Evolutionary conservation across 2,329 filamentous ascomycete species (phyloP), one percentile per base, ranked within the genome.

Genomic region (Incumbomyces lentus): DNA sequence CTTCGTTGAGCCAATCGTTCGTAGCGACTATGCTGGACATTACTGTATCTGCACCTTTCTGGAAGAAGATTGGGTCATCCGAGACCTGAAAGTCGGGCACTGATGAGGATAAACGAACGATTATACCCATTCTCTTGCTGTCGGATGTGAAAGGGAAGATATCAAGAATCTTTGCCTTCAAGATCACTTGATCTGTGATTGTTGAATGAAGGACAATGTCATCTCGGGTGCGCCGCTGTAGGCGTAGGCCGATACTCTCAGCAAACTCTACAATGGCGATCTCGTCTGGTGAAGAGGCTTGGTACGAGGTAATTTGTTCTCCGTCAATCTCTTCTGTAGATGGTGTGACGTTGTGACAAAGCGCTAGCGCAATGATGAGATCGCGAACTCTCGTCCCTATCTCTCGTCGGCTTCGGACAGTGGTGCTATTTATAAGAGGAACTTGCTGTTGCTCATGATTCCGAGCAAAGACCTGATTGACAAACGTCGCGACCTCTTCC

Each of bases 1-100:
- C 92, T 64, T 98, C 92, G 56, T 98, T 92, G 0, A 98, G 79
- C 93, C 92, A 98, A 68, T 98, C 92, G 60, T 96, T 98, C 14
- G 89, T 80, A 6, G 84, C 86, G 31, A 98, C 92, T 54, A 98
- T 96, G 2, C 82, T 76, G n/a, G 82, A 79, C 93, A 98, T 98
- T 53, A 98, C 90, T 0, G 92, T 96, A 62, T 98, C 93, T 2
- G 92, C 93, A 51, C 92, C 92, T 66, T 98, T 98, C 60, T 98
- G 89, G 61, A 90, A 96, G 68, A 98, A 98, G 85, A 90, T 95
- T 26, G 96, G 90, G 60, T 96, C 90, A 12, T 84, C 81, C 39
- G 73, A 72, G 10, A 26, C 30, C 10, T 51, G 66, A 6, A 62
- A 56, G 1, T 74, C 69, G 2, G 73, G 62, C 1, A 67, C 58